phyloP scores from a whole-genome alignment of 2,329 filamentous ascomycete species.

The Esteya vermicola region DNA sequence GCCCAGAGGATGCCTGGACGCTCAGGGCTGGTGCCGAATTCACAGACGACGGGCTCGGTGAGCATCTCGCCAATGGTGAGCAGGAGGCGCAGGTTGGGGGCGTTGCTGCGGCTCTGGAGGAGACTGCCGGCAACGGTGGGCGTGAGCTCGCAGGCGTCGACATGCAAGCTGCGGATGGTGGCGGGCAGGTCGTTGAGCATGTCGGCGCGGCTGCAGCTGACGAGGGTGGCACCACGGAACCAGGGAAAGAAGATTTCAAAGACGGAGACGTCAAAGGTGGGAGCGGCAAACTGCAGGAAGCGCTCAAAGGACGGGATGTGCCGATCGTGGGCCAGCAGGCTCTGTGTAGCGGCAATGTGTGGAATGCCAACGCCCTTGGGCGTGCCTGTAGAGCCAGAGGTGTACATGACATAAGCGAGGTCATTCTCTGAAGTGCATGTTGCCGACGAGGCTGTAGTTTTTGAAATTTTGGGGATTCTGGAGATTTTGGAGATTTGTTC shows the following conservation, averaged over 20 bases:
- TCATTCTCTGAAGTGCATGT: too few relatives aligned
- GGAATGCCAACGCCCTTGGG: conserved; percentile 81
- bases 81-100: conserved; percentile 54
- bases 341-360: conserved; percentile 68
- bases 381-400: conserved; percentile 75
- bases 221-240: conserved; percentile 57
- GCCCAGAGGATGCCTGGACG: conserved; percentile 60
- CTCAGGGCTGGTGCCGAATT: conserved; percentile 52
- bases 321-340: conserved; percentile 63
- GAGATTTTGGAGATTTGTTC: too few relatives aligned
- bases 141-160: conserved; percentile 80
- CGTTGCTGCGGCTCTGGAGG: conserved; percentile 50
- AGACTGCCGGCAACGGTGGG: conserved; percentile 75
- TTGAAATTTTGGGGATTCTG: too few relatives aligned
- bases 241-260: conserved; percentile 92
- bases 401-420: conserved; percentile 85
- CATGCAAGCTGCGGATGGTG: conserved; percentile 46
- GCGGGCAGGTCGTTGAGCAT: conserved; percentile 64
- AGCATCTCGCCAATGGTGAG: conserved; percentile 92
- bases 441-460: too few relatives aligned
- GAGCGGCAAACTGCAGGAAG: conserved; percentile 83
- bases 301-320: conserved; percentile 63
- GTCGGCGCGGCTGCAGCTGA: conserved; percentile 51
- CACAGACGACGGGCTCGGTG: conserved; percentile 57
- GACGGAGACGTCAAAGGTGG: conserved; percentile 87